Conservation (phyloP, 148 eudicot genomes). For the Rhododendron kiyosumense region DNA sequence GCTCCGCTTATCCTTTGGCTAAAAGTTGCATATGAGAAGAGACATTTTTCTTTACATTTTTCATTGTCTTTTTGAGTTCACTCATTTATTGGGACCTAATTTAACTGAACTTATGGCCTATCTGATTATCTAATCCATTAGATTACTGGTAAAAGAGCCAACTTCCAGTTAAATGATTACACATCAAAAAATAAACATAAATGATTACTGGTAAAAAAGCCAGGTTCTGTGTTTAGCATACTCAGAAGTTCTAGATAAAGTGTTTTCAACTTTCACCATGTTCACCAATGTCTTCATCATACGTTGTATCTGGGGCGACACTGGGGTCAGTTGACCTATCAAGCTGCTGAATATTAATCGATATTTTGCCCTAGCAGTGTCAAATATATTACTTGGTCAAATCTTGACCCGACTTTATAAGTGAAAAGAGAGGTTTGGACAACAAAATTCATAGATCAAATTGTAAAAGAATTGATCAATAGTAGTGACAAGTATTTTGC, state of each 20-base stretch:
- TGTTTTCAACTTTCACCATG: neutral
- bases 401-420: neutral
- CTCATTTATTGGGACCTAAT: too few relatives aligned
- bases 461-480: neutral
- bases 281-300: neutral
- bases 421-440: neutral
- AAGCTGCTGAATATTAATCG: neutral
- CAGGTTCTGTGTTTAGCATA: neutral
- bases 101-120: too few relatives aligned
- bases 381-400: neutral
- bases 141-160: neutral
- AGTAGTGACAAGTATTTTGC: neutral
- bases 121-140: too few relatives aligned
- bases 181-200: too few relatives aligned
- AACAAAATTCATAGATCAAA: neutral
- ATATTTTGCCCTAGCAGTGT: neutral
- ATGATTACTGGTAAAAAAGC: neutral
- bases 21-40: neutral
- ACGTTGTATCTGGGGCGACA: neutral
- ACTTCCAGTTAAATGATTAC: too few relatives aligned
- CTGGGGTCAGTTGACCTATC: neutral
- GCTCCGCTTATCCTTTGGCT: neutral
- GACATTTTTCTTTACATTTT: too few relatives aligned
- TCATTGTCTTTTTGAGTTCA: too few relatives aligned
- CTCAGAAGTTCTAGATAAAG: neutral